phyloP scores from a whole-genome alignment of 495 filamentous ascomycete species.

The Neurospora pannonica region DNA sequence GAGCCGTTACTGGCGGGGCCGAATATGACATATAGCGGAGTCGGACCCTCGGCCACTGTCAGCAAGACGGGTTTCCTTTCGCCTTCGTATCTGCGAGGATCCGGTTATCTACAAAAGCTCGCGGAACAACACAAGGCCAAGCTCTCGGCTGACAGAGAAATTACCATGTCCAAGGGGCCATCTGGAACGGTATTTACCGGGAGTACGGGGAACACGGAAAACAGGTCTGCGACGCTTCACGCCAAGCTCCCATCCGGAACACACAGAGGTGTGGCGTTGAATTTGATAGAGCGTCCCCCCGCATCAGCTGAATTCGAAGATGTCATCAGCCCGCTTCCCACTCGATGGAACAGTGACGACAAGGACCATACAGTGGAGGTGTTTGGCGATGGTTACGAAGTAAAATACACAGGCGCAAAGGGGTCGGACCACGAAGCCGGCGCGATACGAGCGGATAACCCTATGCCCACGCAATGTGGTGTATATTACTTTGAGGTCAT shows the following conservation, averaged over 20 bases:
- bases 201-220: not conserved
- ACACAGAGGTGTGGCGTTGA: constrained; percentile 47
- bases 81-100: constrained; percentile 71
- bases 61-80: constrained; percentile 48
- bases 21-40: constrained; percentile 13
- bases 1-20: constrained; percentile 14
- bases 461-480: constrained; percentile 85
- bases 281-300: not conserved
- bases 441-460: constrained; percentile 73
- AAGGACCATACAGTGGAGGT: constrained; percentile 68
- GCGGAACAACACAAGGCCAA: constrained; percentile 59
- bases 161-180: constrained; percentile 43
- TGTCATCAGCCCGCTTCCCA: constrained; percentile 58
- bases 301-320: constrained; percentile 29
- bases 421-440: constrained; percentile 66
- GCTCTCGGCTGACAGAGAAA: constrained; percentile 27
- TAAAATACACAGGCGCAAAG: constrained; percentile 51
- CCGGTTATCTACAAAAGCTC: constrained; percentile 66
- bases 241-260: constrained; percentile 47
- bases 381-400: constrained; percentile 62
- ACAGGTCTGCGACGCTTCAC: not conserved
- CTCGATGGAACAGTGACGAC: constrained; percentile 72
- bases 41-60: constrained; percentile 15
- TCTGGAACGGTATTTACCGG: not conserved
- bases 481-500: constrained; percentile 96